Evolutionary conservation across 192 early-diverging fungal genomes (phyloP), one percentile per base, ranked within the genome.

Genomic region (Linnemannia zychae): DNA sequence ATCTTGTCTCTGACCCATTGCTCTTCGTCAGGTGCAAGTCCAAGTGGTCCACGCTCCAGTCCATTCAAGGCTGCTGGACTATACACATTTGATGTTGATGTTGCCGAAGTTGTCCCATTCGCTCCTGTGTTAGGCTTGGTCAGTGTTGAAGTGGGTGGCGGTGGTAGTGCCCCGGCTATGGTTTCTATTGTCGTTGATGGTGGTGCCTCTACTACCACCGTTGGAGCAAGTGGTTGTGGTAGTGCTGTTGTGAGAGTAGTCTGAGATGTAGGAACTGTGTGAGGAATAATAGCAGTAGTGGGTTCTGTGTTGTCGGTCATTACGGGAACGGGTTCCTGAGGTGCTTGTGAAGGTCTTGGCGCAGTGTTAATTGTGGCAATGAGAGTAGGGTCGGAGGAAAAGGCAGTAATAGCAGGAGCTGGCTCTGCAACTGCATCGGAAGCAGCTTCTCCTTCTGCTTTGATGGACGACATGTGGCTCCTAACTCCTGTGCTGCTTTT

Each of bases 1-100:
- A 84, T 84, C 60, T 71, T 78, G 31, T 74, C 76, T 31, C 40
- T 70, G 12, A 84, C 82, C 82, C 82, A 84, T 71, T 78, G 72
- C 18, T 84, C 82, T 18, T 84, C 82, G 13, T 84, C 77, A 4
- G 68, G 33, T 18, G 73, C 57, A 18, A 85, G 33, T 0, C 83
- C 83, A 20, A 85, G 49, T 12, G 83, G 77, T 28, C 83, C 83
- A 60, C 83, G 69, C 3, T 79, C 83, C 40, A 79, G 38, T 48
- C 46, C 77, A 38, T 69, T 75, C n/a, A 63, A 63, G 46, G 73
- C 52, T 60, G 37, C 34, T 18, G 81, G 72, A 34, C 7, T 38
- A 44, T 36, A 44, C 12, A 60, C 11, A 28, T 34, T 31, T 44
- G 65, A 72, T 44, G 72, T 84, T 16, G 76, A n/a, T 22, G 49